phyloP scores from a whole-genome alignment of 371 early-diverging fungal species.

The Fennellomyces sp. region DNA sequence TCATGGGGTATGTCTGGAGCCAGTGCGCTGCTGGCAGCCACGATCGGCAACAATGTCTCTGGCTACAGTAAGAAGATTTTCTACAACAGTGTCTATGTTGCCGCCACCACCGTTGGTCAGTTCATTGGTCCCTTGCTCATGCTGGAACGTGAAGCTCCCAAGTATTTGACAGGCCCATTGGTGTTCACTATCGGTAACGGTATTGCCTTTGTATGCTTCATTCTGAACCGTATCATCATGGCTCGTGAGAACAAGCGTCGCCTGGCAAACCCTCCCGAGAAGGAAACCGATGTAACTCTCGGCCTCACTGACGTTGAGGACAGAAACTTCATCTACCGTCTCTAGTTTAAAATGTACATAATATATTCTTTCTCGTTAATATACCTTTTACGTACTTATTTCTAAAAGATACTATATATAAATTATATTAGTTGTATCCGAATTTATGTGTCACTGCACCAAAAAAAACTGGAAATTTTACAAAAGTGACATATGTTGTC shows the following conservation, averaged over 20 bases:
- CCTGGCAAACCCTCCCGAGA: constrained; percentile 9
- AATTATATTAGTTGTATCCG: no score
- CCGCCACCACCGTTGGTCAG: constrained; percentile 33
- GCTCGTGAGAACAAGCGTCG: constrained; percentile 18
- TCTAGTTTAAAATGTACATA: constrained; percentile 15
- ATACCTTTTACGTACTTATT: no score
- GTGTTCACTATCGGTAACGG: constrained; percentile 29
- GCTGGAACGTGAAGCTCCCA: constrained; percentile 17
- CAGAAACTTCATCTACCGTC: constrained; percentile 36
- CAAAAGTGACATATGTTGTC: no score
- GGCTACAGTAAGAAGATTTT: constrained; percentile 47
- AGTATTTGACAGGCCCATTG: constrained; percentile 23
- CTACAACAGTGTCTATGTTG: constrained; percentile 33
- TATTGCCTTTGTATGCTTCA: constrained; percentile 25
- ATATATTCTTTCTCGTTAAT: neutral
- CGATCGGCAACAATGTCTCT: constrained; percentile 32
- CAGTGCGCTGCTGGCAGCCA: constrained; percentile 26
- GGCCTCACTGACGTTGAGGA: constrained; percentile 42
- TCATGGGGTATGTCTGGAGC: constrained; percentile 28
- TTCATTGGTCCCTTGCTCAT: constrained; percentile 40
- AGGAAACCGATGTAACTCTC: constrained; percentile 20
- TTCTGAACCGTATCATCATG: constrained; percentile 20
- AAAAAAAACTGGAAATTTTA: no score
- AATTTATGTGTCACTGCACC: no score
- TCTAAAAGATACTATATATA: no score